Conservation (phyloP, 2,329 filamentous ascomycete species). For the Pyrenophora graminea region DNA sequence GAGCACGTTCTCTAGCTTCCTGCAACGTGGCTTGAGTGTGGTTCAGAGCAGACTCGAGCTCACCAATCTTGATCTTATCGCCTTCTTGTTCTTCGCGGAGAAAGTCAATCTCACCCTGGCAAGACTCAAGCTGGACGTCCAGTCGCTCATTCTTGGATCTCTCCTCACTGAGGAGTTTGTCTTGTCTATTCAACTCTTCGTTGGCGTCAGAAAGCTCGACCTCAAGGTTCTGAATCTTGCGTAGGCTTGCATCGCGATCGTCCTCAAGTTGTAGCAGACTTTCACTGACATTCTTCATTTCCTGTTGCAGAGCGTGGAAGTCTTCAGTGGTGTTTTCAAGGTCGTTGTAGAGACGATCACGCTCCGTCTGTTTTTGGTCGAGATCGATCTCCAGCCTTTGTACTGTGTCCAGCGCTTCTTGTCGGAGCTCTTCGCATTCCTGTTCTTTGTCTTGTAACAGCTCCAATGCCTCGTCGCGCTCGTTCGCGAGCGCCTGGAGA, state of each 20-base stretch:
- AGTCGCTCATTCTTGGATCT: constrained; percentile 87
- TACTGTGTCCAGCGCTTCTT: constrained; percentile 64
- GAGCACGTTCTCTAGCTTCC: constrained; percentile 75
- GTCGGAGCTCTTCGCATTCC: constrained; percentile 57
- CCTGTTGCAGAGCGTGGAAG: constrained; percentile 86
- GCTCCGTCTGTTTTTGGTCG: constrained; percentile 72
- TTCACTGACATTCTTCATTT: constrained; percentile 91
- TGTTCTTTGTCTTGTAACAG: constrained; percentile 69
- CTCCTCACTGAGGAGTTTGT: constrained; percentile 79
- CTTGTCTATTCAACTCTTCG: constrained; percentile 82
- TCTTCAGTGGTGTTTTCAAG: constrained; percentile 80
- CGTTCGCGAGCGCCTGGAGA: constrained; percentile 74
- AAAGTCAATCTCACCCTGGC: constrained; percentile 92
- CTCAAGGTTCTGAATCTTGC: constrained; percentile 80
- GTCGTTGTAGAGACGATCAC: constrained; percentile 70
- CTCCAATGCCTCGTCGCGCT: constrained; percentile 83
- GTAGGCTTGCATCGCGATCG: constrained; percentile 77
- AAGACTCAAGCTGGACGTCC: constrained; percentile 88
- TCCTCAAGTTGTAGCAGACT: constrained; percentile 86
- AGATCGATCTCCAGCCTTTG: constrained; percentile 65
- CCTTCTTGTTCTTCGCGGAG: constrained; percentile 93
- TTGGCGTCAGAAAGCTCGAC: constrained; percentile 82
- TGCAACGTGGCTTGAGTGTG: constrained; percentile 78
- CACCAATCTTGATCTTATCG: constrained; percentile 97
- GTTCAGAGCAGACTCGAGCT: constrained; percentile 82